A percentile compares a stretch with the other conserved stretches of the same genome.
Evolutionary conservation across 140 eudicot species (phyloP).

Genomic region (Oenanthe javanica): DNA sequence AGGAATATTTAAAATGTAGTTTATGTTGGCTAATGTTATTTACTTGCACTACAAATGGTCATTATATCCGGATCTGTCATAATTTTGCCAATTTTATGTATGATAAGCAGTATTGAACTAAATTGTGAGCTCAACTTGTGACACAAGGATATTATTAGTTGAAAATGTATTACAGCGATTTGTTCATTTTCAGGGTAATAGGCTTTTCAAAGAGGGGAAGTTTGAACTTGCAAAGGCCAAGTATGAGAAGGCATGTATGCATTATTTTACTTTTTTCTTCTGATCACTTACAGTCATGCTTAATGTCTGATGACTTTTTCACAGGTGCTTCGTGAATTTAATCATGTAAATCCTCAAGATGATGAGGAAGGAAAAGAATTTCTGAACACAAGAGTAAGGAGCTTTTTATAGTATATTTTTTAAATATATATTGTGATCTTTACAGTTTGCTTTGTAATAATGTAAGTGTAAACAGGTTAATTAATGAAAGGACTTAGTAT

Average conservation of each 20-base stretch:
- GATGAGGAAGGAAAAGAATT: slow-evolving; percentile 98
- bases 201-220: slow-evolving; percentile 96
- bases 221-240: slow-evolving; percentile 93
- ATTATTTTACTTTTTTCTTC: slow-evolving; percentile 8
- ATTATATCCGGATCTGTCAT: background rate
- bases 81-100: background rate
- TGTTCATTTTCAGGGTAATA: slow-evolving; percentile 73
- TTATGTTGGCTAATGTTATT: background rate
- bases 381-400: slow-evolving; percentile 67
- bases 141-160: background rate
- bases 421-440: slow-evolving; percentile 1
- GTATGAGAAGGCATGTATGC: slow-evolving; percentile 75
- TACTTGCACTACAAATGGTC: background rate
- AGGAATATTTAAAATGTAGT: background rate
- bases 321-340: slow-evolving; percentile 96
- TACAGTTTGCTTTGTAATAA: background rate
- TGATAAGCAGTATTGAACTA: background rate
- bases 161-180: background rate
- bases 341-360: slow-evolving; percentile 96
- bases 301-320: slow-evolving; percentile 4
- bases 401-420: slow-evolving; percentile 4
- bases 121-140: background rate
- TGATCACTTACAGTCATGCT: background rate
- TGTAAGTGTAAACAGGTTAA: background rate
- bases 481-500: no score